Evolutionary conservation across 1,139 yeast genomes (phyloP), one percentile per base, ranked within the genome.

Genomic region (Candida frijolesensis): DNA sequence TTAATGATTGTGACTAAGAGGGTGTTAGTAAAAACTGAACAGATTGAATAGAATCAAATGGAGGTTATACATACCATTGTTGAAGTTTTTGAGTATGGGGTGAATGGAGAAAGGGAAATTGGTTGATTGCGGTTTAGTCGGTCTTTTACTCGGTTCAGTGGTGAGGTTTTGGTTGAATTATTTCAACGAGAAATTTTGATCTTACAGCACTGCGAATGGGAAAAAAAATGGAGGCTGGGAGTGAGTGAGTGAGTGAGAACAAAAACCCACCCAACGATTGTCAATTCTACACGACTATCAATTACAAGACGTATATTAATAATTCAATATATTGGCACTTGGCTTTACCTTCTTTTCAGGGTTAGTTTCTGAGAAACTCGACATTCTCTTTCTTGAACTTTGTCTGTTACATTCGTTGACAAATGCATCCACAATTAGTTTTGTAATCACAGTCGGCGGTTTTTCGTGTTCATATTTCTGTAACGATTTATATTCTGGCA

Each of bases 1-100:
- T 90, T 55, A 94, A 82, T 5, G 99, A 94, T 83, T 94, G 99
- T 2, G 96, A 87, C 94, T 76, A 34, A 16, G 15, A 27, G 9
- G 11, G 5, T 4, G 41, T 37, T 37, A 37, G 41, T 37, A 18
- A 18, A 5, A 14, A 34, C 22, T n/a, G 9, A 4, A 19, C 22
- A 19, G 22, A 19, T 3, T 29, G 30, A 33, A 29, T 42, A 12
- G 16, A 7, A 27, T 14, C 11, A 14, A 14, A 8, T 32, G 7
- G 7, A 12, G 14, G 35, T 6, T 34, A 16, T 37, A 48, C 51
- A 40, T 48, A 45, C 53, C 51, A 47, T 51, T 33, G 39, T 25
- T 6, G 12, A 11, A 11, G 7, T n/a, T 33, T 25, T 6, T 7
- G 11, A 33, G 7, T n/a, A 9, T 33, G 35, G 16, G n/a, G 35